Conservation (phyloP, 495 filamentous ascomycete species). For the Hypoxylon cercidicola region DNA sequence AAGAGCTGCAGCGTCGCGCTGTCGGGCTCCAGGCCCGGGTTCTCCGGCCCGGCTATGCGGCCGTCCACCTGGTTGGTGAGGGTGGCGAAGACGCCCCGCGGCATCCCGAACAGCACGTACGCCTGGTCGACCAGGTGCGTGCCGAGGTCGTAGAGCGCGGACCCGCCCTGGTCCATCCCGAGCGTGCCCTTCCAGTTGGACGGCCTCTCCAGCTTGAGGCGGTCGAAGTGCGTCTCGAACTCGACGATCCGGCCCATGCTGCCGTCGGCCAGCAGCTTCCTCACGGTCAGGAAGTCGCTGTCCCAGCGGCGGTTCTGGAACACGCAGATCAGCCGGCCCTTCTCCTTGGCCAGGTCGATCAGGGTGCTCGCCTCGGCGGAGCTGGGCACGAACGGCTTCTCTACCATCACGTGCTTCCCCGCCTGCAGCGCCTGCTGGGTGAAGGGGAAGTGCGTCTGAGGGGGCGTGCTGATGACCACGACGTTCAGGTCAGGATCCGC, state of each 20-base stretch:
- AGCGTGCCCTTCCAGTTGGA: constrained; percentile 76
- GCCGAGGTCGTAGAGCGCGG: constrained; percentile 84
- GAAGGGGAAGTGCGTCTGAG: constrained; percentile 77
- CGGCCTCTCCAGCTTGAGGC: constrained; percentile 69
- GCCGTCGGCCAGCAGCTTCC: constrained; percentile 64
- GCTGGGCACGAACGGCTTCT: constrained; percentile 89
- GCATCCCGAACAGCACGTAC: constrained; percentile 80
- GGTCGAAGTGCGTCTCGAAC: constrained; percentile 87
- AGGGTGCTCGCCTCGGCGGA: constrained; percentile 76
- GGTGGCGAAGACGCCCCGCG: constrained; percentile 73
- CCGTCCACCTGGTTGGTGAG: constrained; percentile 72
- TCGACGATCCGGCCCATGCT: constrained; percentile 77
- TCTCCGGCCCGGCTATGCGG: constrained; percentile 49
- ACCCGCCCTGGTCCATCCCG: constrained; percentile 69
- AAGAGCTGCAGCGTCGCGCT: constrained; percentile 74
- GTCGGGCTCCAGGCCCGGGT: constrained; percentile 71
- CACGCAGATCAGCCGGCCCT: constrained; percentile 73
- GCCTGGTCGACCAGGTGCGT: constrained; percentile 86
- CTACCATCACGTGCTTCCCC: constrained; percentile 86
- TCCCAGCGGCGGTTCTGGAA: constrained; percentile 93
- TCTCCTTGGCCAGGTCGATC: constrained; percentile 69
- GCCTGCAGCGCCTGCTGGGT: constrained; percentile 72
- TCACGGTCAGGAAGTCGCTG: constrained; percentile 83
- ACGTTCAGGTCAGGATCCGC: constrained; percentile 73
- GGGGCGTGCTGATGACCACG: constrained; percentile 79